Percentiles rank a stretch among this genome's conserved stretches.
Evolutionary conservation across 2,329 filamentous ascomycete species (phyloP).

Genomic region (Xylariaceae sp.): DNA sequence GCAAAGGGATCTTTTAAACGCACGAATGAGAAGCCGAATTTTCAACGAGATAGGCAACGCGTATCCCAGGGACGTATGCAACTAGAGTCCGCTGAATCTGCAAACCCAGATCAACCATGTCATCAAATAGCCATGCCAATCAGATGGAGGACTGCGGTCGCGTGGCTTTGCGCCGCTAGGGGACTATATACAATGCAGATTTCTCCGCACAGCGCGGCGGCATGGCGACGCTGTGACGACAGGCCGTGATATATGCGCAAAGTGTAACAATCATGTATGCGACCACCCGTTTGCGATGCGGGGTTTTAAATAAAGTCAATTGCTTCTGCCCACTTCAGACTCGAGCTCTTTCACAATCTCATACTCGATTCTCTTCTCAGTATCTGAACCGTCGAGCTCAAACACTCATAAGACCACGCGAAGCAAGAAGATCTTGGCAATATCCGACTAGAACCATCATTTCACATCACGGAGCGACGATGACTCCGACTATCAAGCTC

Average conservation of each 20-base stretch:
- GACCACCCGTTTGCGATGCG: no score
- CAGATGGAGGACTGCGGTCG: constrained; percentile 7
- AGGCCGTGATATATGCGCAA: constrained; percentile 9
- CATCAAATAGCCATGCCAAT: constrained; percentile 18
- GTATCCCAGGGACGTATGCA: neutral
- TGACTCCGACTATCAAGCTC: constrained; percentile 57
- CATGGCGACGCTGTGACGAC: neutral
- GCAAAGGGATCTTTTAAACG: constrained; percentile 12
- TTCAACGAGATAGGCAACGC: constrained; percentile 14
- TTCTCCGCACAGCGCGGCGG: constrained; percentile 11
- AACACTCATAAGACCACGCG: neutral
- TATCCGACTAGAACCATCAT: neutral
- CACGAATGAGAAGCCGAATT: constrained; percentile 10
- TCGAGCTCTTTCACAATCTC: no score
- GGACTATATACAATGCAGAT: constrained; percentile 1
- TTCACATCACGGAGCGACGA: constrained; percentile 6
- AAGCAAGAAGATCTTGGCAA: neutral
- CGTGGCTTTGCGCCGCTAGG: constrained; percentile 2
- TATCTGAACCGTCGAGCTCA: no score
- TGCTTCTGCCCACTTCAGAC: no score
- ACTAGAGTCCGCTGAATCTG: neutral
- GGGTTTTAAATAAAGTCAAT: no score
- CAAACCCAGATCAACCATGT: neutral
- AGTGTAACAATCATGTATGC: constrained; percentile 17
- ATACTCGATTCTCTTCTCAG: no score